Evolutionary conservation across 2,329 filamentous ascomycete species (phyloP), one percentile per base, ranked within the genome.

Genomic region (Orbilia oligospora): DNA sequence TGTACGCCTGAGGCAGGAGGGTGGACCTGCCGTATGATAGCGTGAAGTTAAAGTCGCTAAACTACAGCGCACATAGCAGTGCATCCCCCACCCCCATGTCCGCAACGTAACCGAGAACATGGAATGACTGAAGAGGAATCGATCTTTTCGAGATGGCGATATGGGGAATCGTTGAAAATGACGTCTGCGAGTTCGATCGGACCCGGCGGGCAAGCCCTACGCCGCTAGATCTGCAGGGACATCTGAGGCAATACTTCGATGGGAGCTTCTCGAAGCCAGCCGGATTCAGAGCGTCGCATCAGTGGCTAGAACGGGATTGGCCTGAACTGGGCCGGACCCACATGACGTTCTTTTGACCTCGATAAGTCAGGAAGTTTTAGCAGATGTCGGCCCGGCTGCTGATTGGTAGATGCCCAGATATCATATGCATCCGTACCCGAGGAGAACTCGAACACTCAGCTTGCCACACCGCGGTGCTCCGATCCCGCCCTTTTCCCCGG

Each of bases 171-270:
- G 20, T 24, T 24, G 20, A 14, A 4, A 24, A 24, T 51, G 48
- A 51, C 48, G 48, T 51, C 20, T 51, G 48, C 20, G 20, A 22
- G 18, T 22, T 71, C 48, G 68, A 64, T 63, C 68, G 20, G 20
- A 44, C n/a, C 53, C 18, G n/a, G 36, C 18, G 27, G 56, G 36
- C 56, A 44, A 30, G 44, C 65, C 56, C 24, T 24, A 36, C 44
- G 66, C 72, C 72, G 72, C 66, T 77, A 71, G 73, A 77, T 77
- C 73, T 67, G 73, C 73, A 77, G 73, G 73, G 73, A 41, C 73
- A 48, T 36, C 22, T 9, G 55, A 55, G 63, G 51, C 46, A 53
- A 38, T 16, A 61, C 44, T 75, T 75, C 71, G 41, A 67, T 33
- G 30, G 64, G 64, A 38, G 20, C 71, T 75, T 75, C 71, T 63